Conservation (phyloP, 78 protist species). For the Monosiga brevicollis region DNA sequence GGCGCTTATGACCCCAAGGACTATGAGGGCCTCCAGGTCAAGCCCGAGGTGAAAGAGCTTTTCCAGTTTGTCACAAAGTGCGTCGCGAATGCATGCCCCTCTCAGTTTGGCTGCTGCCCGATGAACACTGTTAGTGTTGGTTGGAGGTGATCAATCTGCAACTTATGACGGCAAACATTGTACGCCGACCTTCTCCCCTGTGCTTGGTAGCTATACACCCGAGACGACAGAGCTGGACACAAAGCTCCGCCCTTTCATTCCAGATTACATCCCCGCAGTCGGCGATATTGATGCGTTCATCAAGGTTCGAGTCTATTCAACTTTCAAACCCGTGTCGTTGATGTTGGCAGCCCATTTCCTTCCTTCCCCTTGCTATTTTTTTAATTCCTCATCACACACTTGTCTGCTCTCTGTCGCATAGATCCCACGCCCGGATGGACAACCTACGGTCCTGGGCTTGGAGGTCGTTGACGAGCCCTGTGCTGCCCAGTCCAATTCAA, state of each 20-base stretch:
- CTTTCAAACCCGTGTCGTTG: too few relatives aligned
- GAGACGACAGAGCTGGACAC: constrained; percentile 42
- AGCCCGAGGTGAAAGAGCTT: constrained; percentile 37
- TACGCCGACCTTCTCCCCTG: neutral
- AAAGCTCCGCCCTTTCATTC: constrained; percentile 57
- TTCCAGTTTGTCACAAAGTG: constrained; percentile 49
- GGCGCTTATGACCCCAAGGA: constrained; percentile 18
- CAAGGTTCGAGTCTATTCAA: too few relatives aligned
- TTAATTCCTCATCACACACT: too few relatives aligned
- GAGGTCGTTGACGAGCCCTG: constrained; percentile 66
- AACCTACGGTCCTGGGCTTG: constrained; percentile 38
- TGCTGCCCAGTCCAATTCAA: constrained; percentile 49
- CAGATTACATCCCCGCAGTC: constrained; percentile 69
- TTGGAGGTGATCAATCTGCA: neutral
- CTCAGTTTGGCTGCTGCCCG: neutral
- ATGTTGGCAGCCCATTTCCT: too few relatives aligned
- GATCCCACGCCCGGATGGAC: constrained; percentile 49
- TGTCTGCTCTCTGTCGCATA: neutral
- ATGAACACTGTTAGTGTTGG: neutral
- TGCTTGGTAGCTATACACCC: neutral
- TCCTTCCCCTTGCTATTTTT: too few relatives aligned
- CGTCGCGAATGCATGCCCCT: constrained; percentile 12
- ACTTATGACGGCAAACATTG: neutral
- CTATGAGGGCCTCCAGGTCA: constrained; percentile 15
- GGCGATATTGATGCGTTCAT: constrained; percentile 47